Conservation (phyloP, 2,329 filamentous ascomycete species). For the Cytospora piceicola region DNA sequence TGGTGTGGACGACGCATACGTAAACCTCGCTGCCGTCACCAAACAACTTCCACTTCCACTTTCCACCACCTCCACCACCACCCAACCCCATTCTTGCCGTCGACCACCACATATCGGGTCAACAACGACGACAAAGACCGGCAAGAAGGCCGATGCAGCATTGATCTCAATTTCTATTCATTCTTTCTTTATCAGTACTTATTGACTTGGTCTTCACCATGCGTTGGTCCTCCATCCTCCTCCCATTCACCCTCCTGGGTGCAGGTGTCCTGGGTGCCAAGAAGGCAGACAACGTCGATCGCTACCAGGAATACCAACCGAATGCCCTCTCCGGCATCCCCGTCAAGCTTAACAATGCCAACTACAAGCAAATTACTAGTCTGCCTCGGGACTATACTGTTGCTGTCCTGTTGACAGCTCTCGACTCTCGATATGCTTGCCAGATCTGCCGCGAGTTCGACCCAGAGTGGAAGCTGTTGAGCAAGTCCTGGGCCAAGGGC, state of each 20-base stretch:
- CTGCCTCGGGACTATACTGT: constrained; percentile 82
- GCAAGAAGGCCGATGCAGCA: constrained; percentile 18
- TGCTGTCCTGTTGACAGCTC: constrained; percentile 82
- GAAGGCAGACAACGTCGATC: constrained; percentile 61
- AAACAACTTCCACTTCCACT: too few relatives aligned
- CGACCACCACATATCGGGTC: constrained; percentile 22
- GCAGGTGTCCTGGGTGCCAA: constrained; percentile 60
- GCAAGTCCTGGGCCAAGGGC: constrained; percentile 84
- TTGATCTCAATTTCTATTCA: not conserved
- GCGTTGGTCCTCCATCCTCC: constrained; percentile 67
- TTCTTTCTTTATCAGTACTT: not conserved
- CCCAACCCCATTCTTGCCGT: constrained; percentile 1
- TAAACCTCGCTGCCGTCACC: not conserved
- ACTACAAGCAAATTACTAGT: constrained; percentile 76
- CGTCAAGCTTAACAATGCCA: constrained; percentile 75
- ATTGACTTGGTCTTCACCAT: constrained; percentile 52
- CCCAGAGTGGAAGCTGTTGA: constrained; percentile 88
- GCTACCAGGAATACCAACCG: constrained; percentile 72
- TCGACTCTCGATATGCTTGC: constrained; percentile 83
- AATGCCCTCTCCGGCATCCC: constrained; percentile 69
- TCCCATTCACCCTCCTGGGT: constrained; percentile 66
- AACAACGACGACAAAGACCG: constrained; percentile 6
- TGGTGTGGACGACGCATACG: constrained; percentile 1
- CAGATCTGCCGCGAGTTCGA: constrained; percentile 88
- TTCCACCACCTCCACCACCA: not conserved